phyloP scores from a whole-genome alignment of 179 eudicot genomes.

The Gypsophila paniculata region DNA sequence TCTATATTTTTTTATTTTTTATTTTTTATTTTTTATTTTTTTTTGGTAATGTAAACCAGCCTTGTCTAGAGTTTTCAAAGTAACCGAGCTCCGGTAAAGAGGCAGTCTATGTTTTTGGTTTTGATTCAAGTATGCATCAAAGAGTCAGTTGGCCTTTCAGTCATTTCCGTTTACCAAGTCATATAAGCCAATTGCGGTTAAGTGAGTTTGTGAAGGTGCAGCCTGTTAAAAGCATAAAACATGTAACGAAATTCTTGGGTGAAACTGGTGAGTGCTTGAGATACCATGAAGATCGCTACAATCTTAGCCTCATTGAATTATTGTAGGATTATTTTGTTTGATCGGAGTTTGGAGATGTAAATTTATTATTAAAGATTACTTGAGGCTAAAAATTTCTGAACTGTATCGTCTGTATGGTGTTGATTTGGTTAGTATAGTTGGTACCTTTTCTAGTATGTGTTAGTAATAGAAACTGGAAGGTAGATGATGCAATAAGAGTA shows the following conservation, averaged over 20 bases:
- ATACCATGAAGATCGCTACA: background rate
- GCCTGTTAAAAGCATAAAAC: slow-evolving; percentile 1
- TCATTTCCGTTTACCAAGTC: background rate
- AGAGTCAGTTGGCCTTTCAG: background rate
- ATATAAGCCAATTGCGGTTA: background rate
- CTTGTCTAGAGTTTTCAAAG: background rate
- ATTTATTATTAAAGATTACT: background rate
- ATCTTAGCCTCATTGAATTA: background rate
- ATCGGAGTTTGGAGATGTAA: background rate
- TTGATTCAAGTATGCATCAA: background rate
- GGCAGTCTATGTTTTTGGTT: slow-evolving; percentile 4
- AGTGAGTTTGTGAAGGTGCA: background rate
- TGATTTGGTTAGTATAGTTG: background rate
- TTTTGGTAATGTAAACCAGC: background rate
- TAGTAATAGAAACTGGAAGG: background rate
- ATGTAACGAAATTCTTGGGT: background rate
- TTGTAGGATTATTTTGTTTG: background rate
- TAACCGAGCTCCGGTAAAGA: background rate
- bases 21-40: background rate
- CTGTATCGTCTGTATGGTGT: background rate
- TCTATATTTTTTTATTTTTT: background rate
- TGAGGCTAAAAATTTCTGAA: background rate
- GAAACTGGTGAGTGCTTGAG: background rate
- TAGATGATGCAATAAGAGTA: background rate
- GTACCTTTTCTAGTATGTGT: background rate